Percentiles rank a stretch among this genome's conserved stretches.
These are phyloP conservation scores for Wickerhamomyces strasburgensis DNA, from an alignment of 805 yeast genomes.

Conservation along the genomic window DNA sequence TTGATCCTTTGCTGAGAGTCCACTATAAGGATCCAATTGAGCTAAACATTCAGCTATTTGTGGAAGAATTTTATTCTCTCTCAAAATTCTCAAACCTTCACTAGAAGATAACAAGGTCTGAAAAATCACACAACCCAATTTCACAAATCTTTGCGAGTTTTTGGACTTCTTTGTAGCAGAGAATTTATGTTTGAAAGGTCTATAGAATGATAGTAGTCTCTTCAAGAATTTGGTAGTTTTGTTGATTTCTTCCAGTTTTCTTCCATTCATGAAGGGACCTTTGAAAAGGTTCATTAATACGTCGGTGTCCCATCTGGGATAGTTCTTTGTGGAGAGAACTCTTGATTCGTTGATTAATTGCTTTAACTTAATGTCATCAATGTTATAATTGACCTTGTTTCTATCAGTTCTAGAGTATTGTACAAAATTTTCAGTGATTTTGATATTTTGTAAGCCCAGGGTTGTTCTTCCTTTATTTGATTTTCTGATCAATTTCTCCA, in stretches of 20 bases:
- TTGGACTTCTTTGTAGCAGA: slow-evolving; percentile 46
- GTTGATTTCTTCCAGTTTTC: slow-evolving; percentile 69
- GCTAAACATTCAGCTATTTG: slow-evolving; percentile 89
- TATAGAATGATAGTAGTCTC: slow-evolving; percentile 74
- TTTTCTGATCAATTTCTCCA: slow-evolving; percentile 40
- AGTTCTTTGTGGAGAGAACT: slow-evolving; percentile 75
- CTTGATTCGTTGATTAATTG: slow-evolving; percentile 60
- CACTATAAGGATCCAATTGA: slow-evolving; percentile 76
- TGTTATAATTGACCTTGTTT: slow-evolving; percentile 6
- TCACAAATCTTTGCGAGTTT: slow-evolving; percentile 51
- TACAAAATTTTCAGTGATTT: slow-evolving; percentile 21
- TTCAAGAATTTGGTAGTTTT: slow-evolving; percentile 83
- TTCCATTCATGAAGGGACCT: slow-evolving; percentile 76
- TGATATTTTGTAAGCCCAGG: slow-evolving; percentile 28
- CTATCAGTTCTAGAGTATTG: slow-evolving; percentile 17
- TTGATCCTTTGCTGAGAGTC: slow-evolving; percentile 68
- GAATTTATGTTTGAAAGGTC: slow-evolving; percentile 89
- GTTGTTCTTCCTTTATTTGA: slow-evolving; percentile 35
- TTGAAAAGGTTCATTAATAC: slow-evolving; percentile 63
- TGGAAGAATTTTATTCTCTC: slow-evolving; percentile 72
- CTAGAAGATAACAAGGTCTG: slow-evolving; percentile 55
- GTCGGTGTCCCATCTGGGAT: slow-evolving; percentile 84
- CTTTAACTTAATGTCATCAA: slow-evolving; percentile 65
- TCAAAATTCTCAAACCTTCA: slow-evolving; percentile 63
- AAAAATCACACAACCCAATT: slow-evolving; percentile 72